Evolutionary conservation across 768 basidiomycete genomes (phyloP), one percentile per base, ranked within the genome.

Genomic region (Agaricus subrufescens): DNA sequence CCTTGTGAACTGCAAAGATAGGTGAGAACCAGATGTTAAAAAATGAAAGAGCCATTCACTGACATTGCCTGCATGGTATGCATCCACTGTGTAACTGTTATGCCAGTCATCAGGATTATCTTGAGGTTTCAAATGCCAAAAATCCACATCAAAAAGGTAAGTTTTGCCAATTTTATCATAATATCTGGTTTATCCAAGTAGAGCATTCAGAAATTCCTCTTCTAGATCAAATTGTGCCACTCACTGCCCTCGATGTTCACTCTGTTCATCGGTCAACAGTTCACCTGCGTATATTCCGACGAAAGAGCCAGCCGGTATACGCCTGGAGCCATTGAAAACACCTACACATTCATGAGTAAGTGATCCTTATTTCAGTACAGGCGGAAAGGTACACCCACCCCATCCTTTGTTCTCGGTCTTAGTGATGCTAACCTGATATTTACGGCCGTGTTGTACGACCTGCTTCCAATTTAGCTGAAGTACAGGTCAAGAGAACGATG

Each of bases 251-350:
- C 94, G 81, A 4, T 67, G 63, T 40, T 94, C 84, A 2, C 79
- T 83, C 45, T 85, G 86, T 2, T 68, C 73, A 52, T 91, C 87
- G 0, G 82, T 84, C 19, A 97, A 62, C 9, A 93, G 69, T 65
- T 97, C 94, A 1, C 94, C 94, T 1, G 92, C 74, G 66, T 97
- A 97, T 3, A 93, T 77, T 1, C 94, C 94, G 40, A 97, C 67
- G 64, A 85, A 95, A 0, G 85, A 81, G 3, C 91, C 86, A 40
- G 67, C 69, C 0, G 78, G 78, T 29, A 95, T 93, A 60, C 76
- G 83, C 62, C 79, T 83, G 3, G 73, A 63, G 19, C 80, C 82
- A 38, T 83, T 84, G 65, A 90, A 87, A 2, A 95, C 80, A 34
- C 91, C 91, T 92, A 51, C 45, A 34, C 44, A 40, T 58, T 15